These are phyloP conservation scores for Eucalyptus cladocalyx DNA, from an alignment of 345 rosid species.

Conservation along the genomic window DNA sequence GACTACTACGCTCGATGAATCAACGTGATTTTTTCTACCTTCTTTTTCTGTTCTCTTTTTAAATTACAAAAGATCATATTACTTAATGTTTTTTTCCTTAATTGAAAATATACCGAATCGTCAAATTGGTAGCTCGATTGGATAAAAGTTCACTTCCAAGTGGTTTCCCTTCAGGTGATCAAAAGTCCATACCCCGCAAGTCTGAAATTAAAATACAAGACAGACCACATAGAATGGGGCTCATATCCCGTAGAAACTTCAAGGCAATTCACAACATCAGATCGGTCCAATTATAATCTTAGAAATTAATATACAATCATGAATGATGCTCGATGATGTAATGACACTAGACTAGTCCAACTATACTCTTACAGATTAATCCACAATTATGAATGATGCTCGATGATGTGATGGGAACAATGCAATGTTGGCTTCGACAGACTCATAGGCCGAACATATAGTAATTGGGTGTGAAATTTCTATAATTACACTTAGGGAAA, in stretches of 20 bases:
- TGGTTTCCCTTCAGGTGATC: not conserved
- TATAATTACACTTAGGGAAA: not conserved
- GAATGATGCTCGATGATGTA: not conserved
- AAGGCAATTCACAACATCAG: accelerated
- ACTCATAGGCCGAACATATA: not conserved
- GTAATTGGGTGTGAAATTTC: not conserved
- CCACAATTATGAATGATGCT: not conserved
- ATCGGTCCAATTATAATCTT: not conserved
- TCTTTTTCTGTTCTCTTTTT: not conserved
- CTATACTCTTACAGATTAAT: not conserved
- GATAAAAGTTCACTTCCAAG: not conserved
- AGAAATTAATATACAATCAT: not conserved
- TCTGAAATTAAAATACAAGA: not conserved
- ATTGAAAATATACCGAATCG: not conserved
- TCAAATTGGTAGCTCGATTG: not conserved
- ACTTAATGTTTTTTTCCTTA: not conserved
- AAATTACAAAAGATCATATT: not conserved
- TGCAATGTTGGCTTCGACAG: not conserved
- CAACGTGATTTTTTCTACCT: not conserved
- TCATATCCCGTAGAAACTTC: not conserved
- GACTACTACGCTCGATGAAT: not conserved
- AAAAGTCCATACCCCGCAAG: not conserved
- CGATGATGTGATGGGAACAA: not conserved
- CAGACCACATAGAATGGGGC: not conserved
- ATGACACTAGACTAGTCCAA: not conserved